Evolutionary conservation across 2,329 filamentous ascomycete genomes (phyloP).

Genomic region (Arthrobotrys iridis): DNA sequence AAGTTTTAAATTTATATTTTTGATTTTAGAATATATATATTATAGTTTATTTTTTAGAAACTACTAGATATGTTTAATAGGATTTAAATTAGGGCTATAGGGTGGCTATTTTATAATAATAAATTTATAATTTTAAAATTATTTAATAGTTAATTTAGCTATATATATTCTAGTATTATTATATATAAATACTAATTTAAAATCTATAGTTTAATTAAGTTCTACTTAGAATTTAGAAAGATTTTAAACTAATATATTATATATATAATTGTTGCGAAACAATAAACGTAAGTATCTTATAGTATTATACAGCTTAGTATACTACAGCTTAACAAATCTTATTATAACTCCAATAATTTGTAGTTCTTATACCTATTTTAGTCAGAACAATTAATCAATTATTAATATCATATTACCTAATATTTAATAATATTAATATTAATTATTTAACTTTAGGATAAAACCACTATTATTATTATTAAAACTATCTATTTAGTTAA

Average conservation of each 20-base stretch:
- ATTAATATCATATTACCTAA: no score
- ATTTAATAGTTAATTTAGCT: not conserved
- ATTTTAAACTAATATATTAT: not conserved
- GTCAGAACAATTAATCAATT: no score
- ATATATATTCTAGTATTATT: not conserved
- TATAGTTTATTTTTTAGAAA: not conserved
- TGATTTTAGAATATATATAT: not conserved
- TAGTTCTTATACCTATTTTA: no score
- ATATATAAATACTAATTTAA: not conserved
- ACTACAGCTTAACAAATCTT: not conserved
- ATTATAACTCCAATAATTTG: no score
- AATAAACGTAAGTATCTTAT: not conserved
- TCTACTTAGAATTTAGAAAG: not conserved
- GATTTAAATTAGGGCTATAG: not conserved
- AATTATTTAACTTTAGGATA: no score
- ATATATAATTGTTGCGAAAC: not conserved
- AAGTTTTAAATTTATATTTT: not conserved
- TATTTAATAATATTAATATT: no score
- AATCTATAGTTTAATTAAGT: not conserved
- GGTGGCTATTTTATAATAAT: not conserved
- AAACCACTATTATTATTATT: no score
- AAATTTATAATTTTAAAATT: not conserved
- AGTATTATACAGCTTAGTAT: not conserved
- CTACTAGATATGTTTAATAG: not conserved
- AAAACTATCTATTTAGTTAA: no score